These are phyloP conservation scores for Mortierella sp. DNA, from an alignment of 371 early-diverging fungal genomes.

Conservation along the genomic window DNA sequence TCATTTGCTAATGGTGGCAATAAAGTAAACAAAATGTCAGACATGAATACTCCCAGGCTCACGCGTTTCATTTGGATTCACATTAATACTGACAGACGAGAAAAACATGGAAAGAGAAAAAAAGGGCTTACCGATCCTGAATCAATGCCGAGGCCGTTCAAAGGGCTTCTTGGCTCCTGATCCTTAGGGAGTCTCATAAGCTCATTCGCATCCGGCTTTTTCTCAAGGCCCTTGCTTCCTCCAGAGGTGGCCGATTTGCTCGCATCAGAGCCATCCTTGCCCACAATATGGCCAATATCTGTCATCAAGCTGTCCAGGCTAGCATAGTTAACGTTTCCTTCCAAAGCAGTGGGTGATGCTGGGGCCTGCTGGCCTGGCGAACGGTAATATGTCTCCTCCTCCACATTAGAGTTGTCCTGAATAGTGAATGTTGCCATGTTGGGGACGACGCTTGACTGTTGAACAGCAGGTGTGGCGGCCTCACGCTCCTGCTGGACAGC, in stretches of 20 bases:
- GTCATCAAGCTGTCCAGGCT: constrained; percentile 88
- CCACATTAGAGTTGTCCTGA: constrained; percentile 40
- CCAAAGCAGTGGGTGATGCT: constrained; percentile 41
- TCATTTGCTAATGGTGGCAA: not conserved
- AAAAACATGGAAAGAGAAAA: not conserved
- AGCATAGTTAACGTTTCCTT: constrained; percentile 66
- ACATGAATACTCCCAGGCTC: not conserved
- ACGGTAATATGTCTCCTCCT: constrained; percentile 52
- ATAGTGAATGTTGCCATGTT: constrained; percentile 54
- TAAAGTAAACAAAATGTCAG: not conserved
- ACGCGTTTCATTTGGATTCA: not conserved
- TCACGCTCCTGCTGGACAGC: constrained; percentile 42
- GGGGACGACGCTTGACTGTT: constrained; percentile 54
- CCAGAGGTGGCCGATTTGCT: constrained; percentile 9
- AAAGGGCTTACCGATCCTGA: constrained; percentile 31
- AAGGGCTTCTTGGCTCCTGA: constrained; percentile 22
- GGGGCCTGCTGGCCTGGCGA: constrained; percentile 40
- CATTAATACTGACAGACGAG: not conserved
- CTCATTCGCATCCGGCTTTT: constrained; percentile 27
- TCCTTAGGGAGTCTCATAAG: constrained; percentile 18
- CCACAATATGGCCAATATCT: constrained; percentile 82
- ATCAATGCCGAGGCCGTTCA: constrained; percentile 42
- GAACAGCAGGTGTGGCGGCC: constrained; percentile 36
- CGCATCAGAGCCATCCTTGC: constrained; percentile 43
- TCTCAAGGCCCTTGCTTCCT: not conserved